These are phyloP conservation scores for Gigaspora rosea DNA, from an alignment of 192 early-diverging fungal genomes.

Conservation along the genomic window DNA sequence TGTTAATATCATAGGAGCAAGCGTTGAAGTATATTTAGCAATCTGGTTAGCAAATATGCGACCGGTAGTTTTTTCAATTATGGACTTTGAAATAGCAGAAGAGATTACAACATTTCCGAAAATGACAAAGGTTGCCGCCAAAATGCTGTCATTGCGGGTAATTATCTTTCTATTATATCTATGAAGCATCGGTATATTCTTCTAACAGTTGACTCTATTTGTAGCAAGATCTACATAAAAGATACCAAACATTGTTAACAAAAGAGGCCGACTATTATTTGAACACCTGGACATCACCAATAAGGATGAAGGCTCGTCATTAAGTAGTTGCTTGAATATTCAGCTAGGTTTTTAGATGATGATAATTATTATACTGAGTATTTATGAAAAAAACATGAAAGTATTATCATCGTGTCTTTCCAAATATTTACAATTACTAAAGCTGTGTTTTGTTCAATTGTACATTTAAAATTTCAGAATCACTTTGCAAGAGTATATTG, in stretches of 20 bases:
- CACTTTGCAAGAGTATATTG: no score
- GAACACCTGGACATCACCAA: background rate
- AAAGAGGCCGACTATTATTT: constrained; percentile 28
- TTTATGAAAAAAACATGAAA: no score
- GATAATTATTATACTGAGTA: no score
- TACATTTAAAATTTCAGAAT: no score
- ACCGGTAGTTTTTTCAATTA: constrained; percentile 29
- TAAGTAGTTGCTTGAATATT: no score
- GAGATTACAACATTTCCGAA: constrained; percentile 14
- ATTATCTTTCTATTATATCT: constrained; percentile 25
- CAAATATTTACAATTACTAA: no score
- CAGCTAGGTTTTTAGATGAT: no score
- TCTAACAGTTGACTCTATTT: constrained; percentile 23
- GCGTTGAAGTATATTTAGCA: constrained; percentile 21
- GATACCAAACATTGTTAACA: constrained; percentile 18
- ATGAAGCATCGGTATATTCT: constrained; percentile 20
- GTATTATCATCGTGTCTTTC: no score
- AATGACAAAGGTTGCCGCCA: constrained; percentile 26
- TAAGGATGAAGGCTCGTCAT: background rate
- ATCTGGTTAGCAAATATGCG: constrained; percentile 16
- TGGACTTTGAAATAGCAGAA: constrained; percentile 26
- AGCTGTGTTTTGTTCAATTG: no score
- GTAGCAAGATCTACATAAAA: constrained; percentile 27
- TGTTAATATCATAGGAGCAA: constrained; percentile 27
- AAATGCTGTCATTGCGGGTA: constrained; percentile 20